Evolutionary conservation across 495 filamentous ascomycete genomes (phyloP), one percentile per base, ranked within the genome.

Genomic region (Antarctomyces pellizariae): DNA sequence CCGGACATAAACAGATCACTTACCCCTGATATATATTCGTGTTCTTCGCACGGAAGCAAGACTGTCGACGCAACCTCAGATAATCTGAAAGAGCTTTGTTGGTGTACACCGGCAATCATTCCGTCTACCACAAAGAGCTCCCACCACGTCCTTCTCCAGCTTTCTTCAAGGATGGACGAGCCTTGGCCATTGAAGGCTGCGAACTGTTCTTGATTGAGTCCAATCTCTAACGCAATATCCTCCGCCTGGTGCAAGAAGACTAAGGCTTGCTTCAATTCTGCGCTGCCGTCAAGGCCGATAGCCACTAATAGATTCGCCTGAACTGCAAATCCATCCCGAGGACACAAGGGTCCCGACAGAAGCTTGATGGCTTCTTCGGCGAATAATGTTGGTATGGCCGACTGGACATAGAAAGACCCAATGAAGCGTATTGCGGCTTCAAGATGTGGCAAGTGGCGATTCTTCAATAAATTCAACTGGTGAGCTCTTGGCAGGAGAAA

Each of bases 141-240:
- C 80, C 80, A 92, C 80, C 78, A 90, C 9, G 79, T 90, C 21
- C 82, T 61, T 14, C 80, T 59, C 59, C 76, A 67, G 41, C 71
- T 72, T 42, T 92, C 82, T 36, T 62, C 61, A 18, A 62, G 32
- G 16, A 59, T 48, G 11, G 49, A 48, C 25, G 56, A 53, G 12
- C 52, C 49, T 20, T 45, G 44, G n/a, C 56, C 57, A 28, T 58
- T 43, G 2, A 52, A 31, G 1, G 46, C 36, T 12, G 61, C 57
- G 38, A 56, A 64, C 11, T 50, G 41, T 26, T 53, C 48, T 31
- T 60, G 64, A 46, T 90, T 67, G 50, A 92, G 57, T 1, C 74
- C 71, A 13, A 86, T 53, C 28, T 80, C 67, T 12, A 84, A 54
- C 8, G 77, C 75, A 26, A 75, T 36, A 21, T 72, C 59, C 29